These are phyloP conservation scores for Pseudopyricularia javanii DNA, from an alignment of 2,329 filamentous ascomycete genomes.

Conservation along the genomic window DNA sequence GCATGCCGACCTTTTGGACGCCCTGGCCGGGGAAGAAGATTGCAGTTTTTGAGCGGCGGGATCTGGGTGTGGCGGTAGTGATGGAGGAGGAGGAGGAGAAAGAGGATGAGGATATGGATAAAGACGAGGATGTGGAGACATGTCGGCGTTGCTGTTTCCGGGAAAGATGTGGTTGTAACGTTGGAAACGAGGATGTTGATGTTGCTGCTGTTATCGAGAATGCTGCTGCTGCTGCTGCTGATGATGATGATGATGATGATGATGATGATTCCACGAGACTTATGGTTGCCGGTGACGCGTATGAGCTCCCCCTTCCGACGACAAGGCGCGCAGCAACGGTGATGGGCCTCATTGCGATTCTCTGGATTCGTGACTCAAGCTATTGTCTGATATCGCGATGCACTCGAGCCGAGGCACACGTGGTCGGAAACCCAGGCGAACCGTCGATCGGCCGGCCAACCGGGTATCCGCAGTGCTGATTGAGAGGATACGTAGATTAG, in stretches of 20 bases:
- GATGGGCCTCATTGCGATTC: not conserved
- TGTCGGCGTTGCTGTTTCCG: not conserved
- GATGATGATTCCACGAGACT: not conserved
- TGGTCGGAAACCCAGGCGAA: not conserved
- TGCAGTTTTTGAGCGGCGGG: conserved; percentile 30
- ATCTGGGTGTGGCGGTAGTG: not conserved
- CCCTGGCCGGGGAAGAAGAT: conserved; percentile 66
- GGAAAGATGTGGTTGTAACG: not conserved
- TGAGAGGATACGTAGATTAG: too few relatives aligned
- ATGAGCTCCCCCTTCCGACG: not conserved
- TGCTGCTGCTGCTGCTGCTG: not conserved
- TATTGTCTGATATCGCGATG: not conserved
- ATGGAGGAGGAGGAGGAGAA: not conserved
- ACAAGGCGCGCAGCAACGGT: not conserved
- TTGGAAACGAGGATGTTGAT: not conserved
- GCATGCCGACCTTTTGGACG: conserved; percentile 82
- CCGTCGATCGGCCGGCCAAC: not conserved
- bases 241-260: not conserved
- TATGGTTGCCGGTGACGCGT: not conserved
- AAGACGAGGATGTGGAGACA: not conserved
- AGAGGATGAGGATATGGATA: not conserved
- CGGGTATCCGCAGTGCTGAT: not conserved
- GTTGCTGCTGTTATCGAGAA: not conserved
- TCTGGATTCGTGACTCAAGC: not conserved
- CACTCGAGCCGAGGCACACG: not conserved